Evolutionary conservation across 2,329 filamentous ascomycete species (phyloP), one percentile per base, ranked within the genome.

Genomic region (Harringtonia lauricola): DNA sequence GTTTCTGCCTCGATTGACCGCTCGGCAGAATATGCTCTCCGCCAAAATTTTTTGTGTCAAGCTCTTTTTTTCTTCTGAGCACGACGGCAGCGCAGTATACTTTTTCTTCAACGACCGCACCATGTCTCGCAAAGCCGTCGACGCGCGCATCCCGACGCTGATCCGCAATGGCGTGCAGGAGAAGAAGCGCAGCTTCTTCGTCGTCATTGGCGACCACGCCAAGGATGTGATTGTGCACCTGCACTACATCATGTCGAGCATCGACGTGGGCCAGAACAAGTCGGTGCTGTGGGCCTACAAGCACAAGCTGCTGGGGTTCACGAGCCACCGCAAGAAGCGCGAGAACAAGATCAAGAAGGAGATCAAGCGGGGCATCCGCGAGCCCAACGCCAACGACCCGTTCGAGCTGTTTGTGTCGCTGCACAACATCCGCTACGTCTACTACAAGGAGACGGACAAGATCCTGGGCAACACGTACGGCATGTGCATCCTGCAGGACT

Each of bases 401-500:
- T 98, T 98, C 68, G 92, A 98, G 66, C 77, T 96, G 43, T 98
- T 96, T 66, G 83, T 96, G 55, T 92, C 88, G 46, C 80, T 95
- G 45, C 86, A 96, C 68, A 88, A 95, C 64, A 95, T 98, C 61
- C 85, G 92, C 63, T 98, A 98, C 75, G 87, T 92, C 46, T 98
- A 95, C 73, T 98, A 98, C 72, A 98, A 98, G 67, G 92, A 98
- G 68, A 96, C 92, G 24, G 92, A 98, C 58, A 96, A 95, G 72
- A 95, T 98, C 58, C 66, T 96, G 45, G 92, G 92, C 61, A 94
- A 96, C 63, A 98, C 92, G 36, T 98, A 92, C 59, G 50, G 49
- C 38, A 52, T 53, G 57, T 95, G 88, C 62, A 94, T 98, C 51
- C 67, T 98, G 54, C 92, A 98, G 63, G 92, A 98, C 59, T 98